Evolutionary conservation across 805 yeast genomes (phyloP), one percentile per base, ranked within the genome.

Genomic region (Monosporozyma solicola): DNA sequence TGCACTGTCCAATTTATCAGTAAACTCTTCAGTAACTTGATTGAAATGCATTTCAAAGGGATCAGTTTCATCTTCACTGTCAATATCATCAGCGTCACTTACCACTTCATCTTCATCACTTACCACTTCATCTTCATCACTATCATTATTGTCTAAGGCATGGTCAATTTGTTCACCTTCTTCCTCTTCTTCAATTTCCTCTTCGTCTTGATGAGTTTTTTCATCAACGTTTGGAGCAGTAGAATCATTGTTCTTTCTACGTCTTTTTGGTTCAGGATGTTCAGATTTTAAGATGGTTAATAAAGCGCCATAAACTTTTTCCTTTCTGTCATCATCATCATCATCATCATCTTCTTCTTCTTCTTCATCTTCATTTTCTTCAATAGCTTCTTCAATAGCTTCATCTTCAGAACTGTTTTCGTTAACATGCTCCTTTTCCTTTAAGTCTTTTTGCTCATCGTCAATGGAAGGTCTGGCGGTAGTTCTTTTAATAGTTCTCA

Each of bases 1-100:
- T 0, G 65, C 63, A 8, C 56, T 51, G 22, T 69, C 72, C 22
- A 78, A 62, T 10, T 68, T 66, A 2, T 76, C 77, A 4, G 77
- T 67, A 22, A 56, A 57, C 2, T 54, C 39, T 41, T 70, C 72
- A 2, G 69, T 47, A 10, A 78, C 72, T 22, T 73, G 69, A 48
- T 83, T 84, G 67, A 85, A 91, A 66, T 91, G 98, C 11, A 70
- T 62, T 55, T 86, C 87, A 60, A 87, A 90, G 0, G 95, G 87
- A 69, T 92, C 97, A 7, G 68, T 64, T 10, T 71, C 75, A 48
- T 69, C 72, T 39, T 74, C 74, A 20, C 61, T 68, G 3, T 66
- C 74, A 3, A 61, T 57, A 24, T 57, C 59, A 4, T 63, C 67
- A 4, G 54, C 54, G 1, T 54, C 67, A 6, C 55, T 55, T 10